Evolutionary conservation across 306 rosid species (phyloP), one percentile per base, ranked within the genome.

Genomic region (Prunus davidiana): DNA sequence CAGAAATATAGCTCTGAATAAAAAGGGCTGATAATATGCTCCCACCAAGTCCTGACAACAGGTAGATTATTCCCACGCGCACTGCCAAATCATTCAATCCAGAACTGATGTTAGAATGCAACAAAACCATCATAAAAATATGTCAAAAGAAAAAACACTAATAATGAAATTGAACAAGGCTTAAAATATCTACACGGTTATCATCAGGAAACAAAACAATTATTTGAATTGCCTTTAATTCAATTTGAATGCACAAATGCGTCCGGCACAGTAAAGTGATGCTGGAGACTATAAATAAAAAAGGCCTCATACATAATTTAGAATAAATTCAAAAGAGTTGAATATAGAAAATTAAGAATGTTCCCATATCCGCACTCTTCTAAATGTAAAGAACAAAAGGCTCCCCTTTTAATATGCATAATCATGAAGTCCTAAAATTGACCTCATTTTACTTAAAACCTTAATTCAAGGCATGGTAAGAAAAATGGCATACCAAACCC

Each of bases 1-100:
- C 87, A 5, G 87, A 80, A 45, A 86, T 78, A 69, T 71, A 71
- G 41, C 27, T 16, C 78, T 74, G 81, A 50, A 78, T 73, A 64
- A 80, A 86, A 14, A 86, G 82, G 15, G 87, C 63, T 9, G 87
- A 83, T 63, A 86, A n/a, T 22, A 75, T 73, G 72, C 87, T 86
- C 28, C 89, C 89, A 6, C 89, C 85, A n/a, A 86, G 67, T 55
- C 89, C 89, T 6, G 89, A 69, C 57, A 83, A 41, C 9, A 86
- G 43, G 69, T 86, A 86, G 50, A 86, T 75, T 54, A 78, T 20
- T 64, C 87, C 89, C 2, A 86, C 78, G 0, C 83, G 74, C 57
- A 83, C 89, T 86, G 85, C 71, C 66, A 61, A 30, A 52, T 63
- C 24, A 58, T 74, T 61, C 67, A 52, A 54, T 19, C 30, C 24